These are phyloP conservation scores for Dactylellina sp. DNA, from an alignment of 2,329 filamentous ascomycete genomes.

Conservation along the genomic window DNA sequence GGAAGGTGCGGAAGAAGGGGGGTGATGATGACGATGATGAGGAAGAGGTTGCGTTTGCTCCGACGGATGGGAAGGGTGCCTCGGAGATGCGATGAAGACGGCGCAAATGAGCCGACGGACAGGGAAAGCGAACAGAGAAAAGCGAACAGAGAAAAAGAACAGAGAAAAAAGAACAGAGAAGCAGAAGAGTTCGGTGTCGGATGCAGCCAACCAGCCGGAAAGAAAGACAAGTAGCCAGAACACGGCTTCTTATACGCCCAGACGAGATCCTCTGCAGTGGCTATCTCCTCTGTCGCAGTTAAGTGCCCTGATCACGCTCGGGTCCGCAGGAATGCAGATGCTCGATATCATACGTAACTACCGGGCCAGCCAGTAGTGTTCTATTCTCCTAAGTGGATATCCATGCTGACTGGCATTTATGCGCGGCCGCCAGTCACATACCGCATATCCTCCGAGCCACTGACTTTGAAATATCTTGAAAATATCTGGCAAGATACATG, in stretches of 20 bases:
- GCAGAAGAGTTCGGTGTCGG: too few relatives aligned
- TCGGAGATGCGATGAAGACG: slow-evolving; percentile 20
- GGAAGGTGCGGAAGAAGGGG: background rate
- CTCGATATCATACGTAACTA: too few relatives aligned
- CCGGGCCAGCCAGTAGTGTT: too few relatives aligned
- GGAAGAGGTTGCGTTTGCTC: background rate
- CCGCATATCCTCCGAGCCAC: slow-evolving; percentile 16
- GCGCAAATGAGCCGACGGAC: slow-evolving; percentile 7
- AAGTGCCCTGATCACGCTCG: too few relatives aligned
- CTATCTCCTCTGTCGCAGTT: too few relatives aligned
- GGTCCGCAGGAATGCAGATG: too few relatives aligned
- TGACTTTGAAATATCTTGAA: slow-evolving; percentile 6
- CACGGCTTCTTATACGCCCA: too few relatives aligned
- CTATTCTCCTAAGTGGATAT: too few relatives aligned
- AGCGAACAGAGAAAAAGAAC: background rate
- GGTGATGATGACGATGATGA: slow-evolving; percentile 3
- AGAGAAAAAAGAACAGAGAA: too few relatives aligned
- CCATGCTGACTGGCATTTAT: background rate
- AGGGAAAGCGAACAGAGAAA: slow-evolving; percentile 31
- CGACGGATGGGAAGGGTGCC: background rate
- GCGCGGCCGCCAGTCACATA: slow-evolving; percentile 35
- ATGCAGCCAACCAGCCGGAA: background rate
- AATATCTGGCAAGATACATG: background rate
- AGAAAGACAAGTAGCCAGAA: too few relatives aligned
- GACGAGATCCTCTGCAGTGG: too few relatives aligned